phyloP scores from a whole-genome alignment of 116 monocot genomes.

The Phalaenopsis hybrid region DNA sequence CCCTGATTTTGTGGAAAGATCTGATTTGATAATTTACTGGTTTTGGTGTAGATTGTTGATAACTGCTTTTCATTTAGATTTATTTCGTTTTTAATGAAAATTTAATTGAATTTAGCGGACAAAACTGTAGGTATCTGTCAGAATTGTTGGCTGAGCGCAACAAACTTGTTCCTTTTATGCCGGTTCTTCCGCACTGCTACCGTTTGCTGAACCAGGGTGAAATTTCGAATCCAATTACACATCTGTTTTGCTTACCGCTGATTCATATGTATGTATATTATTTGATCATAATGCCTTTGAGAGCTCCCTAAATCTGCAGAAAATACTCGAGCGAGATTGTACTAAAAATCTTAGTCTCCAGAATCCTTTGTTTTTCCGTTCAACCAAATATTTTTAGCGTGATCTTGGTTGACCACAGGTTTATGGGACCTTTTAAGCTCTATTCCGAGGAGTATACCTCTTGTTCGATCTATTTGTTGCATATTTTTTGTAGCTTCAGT shows the following conservation, averaged over 20 bases:
- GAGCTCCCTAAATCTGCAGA: neutral
- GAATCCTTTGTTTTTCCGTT: no score
- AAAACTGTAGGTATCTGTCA: conserved; percentile 46
- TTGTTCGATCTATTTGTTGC: neutral
- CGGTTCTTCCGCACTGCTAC: conserved; percentile 53
- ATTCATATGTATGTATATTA: neutral
- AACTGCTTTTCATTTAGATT: neutral
- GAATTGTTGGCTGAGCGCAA: conserved; percentile 53
- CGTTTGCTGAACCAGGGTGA: conserved; percentile 61
- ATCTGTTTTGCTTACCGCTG: neutral
- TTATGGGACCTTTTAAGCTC: neutral
- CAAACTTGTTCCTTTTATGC: conserved; percentile 50
- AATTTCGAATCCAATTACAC: conserved; percentile 5
- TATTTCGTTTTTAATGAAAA: neutral
- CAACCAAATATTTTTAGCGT: no score
- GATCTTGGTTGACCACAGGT: neutral
- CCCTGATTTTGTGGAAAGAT: neutral
- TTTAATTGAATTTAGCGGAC: neutral
- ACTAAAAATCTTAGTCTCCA: no score
- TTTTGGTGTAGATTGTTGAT: neutral
- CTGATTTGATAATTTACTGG: neutral
- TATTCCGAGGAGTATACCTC: neutral
- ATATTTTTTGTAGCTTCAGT: neutral
- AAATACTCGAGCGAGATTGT: neutral
- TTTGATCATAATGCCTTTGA: neutral